Percentiles rank a stretch among this genome's conserved stretches.
phyloP scores from a whole-genome alignment of 1,284 basidiomycete genomes.

The Fomitopsis palustris region DNA sequence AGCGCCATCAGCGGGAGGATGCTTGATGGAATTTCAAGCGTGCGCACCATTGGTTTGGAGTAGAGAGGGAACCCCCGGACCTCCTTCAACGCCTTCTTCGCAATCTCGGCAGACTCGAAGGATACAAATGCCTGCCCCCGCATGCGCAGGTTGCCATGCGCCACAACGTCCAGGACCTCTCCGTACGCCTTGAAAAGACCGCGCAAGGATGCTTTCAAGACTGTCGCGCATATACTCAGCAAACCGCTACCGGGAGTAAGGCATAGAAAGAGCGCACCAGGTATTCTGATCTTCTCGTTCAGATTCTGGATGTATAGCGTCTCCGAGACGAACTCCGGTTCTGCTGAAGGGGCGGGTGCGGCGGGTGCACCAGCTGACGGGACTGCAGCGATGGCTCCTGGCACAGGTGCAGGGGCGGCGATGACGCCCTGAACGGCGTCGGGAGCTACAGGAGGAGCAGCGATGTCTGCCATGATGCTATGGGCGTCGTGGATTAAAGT shows the following conservation, averaged over 20 bases:
- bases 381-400: conserved; percentile 6
- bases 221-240: conserved; percentile 31
- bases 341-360: conserved; percentile 23
- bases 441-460: conserved; percentile 28
- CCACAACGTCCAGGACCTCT: conserved; percentile 87
- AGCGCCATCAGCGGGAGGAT: not conserved
- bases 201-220: conserved; percentile 85
- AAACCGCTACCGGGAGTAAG: not conserved
- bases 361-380: conserved; percentile 22
- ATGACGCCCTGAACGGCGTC: conserved; percentile 37
- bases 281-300: conserved; percentile 93
- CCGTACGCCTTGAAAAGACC: conserved; percentile 94
- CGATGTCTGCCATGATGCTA: conserved; percentile 34
- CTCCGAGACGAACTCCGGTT: conserved; percentile 55
- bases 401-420: conserved; percentile 26
- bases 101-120: conserved; percentile 78
- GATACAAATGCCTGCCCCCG: conserved; percentile 97
- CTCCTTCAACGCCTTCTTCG: conserved; percentile 87
- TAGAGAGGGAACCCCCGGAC: conserved; percentile 94
- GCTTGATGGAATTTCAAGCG: not conserved
- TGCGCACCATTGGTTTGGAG: conserved; percentile 88
- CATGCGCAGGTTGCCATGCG: conserved; percentile 94
- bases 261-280: conserved; percentile 45
- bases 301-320: conserved; percentile 97
- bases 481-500: not conserved